Evolutionary conservation across 179 eudicot genomes (phyloP), one percentile per base, ranked within the genome.

Genomic region (Spergularia azorica): DNA sequence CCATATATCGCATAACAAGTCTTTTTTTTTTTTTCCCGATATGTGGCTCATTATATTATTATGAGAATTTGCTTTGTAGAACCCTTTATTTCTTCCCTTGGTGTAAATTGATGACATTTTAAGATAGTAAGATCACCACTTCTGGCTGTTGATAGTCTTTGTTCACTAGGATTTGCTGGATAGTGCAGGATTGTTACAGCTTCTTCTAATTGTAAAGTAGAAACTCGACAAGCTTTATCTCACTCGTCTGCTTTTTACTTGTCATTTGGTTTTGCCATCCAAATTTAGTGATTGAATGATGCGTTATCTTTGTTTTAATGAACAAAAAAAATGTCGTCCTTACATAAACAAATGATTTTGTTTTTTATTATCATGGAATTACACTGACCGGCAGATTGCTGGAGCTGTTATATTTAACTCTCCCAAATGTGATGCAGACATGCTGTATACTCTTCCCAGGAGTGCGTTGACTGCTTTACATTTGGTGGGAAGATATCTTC

Each of bases 311-410:
- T 41, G 54, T 9, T 67, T 67, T 67, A 17, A 41, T 57, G 73
- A 54, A 55, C 46, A 32, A 14, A 9, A 9, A 6, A 21, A 4
- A 0, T 18, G 64, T 21, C 13, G 17, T 68, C n/a, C 12, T 48
- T 20, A 68, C 58, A 12, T 68, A 51, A 68, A 21, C 72, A 9
- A 20, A 9, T 50, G 58, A 65, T 39, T 68, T 68, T 26, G 41
- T 5, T 12, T 51, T 4, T 58, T 18, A 52, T 18, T 61, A 20
- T 39, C 46, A 64, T 36, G 20, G 39, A 32, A 63, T 46, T 58
- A 36, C 32, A 63, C 67, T 63, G 2, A 6, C n/a, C 26, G 14
- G 26, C 54, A 66, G 54, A 66, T 6, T 16, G 6, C 4, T 66
- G 16, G 32, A 66, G 20, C 43, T 65, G 52, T 43, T 46, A 46